A percentile compares a stretch with the other conserved stretches of the same genome.
Conservation (phyloP, 2,329 filamentous ascomycete species). For the Lasiodiplodia sp. region DNA sequence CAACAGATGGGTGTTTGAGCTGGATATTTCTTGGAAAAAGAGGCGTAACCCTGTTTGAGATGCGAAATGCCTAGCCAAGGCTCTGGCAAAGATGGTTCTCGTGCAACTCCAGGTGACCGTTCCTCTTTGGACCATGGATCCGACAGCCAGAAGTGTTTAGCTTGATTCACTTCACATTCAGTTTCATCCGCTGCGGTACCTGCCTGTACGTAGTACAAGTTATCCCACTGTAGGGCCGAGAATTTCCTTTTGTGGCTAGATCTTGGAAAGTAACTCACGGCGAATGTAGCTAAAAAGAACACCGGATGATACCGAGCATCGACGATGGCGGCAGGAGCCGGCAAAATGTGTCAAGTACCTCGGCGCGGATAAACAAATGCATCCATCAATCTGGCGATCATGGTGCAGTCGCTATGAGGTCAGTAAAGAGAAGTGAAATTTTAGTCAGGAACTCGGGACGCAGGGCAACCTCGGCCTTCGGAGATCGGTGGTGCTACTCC, state of each 20-base stretch:
- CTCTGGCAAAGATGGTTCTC: not conserved
- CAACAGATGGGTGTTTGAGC: not conserved
- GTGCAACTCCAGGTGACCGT: not conserved
- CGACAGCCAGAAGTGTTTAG: not conserved
- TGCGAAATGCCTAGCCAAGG: not conserved
- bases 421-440: not conserved
- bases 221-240: not conserved
- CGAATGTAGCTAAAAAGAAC: not conserved
- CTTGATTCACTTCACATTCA: not conserved
- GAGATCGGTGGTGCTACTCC: not conserved
- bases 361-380: not conserved
- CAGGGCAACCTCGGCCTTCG: not conserved
- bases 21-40: not conserved
- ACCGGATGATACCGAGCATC: not conserved
- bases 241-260: conserved; percentile 9
- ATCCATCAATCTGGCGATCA: not conserved
- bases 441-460: not conserved
- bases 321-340: not conserved
- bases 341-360: not conserved
- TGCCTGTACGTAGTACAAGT: not conserved
- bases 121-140: not conserved
- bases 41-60: not conserved
- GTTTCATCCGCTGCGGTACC: not conserved
- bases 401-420: not conserved
- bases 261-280: not conserved